phyloP scores from a whole-genome alignment of 352 stramenopile species.

The Aphanomyces stellatus region DNA sequence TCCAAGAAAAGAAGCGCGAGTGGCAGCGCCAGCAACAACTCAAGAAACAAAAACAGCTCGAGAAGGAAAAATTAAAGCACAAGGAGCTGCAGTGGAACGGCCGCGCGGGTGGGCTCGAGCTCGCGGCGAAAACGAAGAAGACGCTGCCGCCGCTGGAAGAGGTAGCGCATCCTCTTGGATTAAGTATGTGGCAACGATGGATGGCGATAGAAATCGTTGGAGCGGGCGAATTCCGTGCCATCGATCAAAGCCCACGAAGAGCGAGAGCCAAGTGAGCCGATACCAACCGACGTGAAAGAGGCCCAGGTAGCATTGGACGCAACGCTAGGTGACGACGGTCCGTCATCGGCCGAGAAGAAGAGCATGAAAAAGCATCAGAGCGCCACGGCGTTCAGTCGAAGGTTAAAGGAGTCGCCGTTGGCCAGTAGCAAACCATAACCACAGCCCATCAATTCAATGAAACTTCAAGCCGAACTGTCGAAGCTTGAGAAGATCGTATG shows the following conservation, averaged over 20 bases:
- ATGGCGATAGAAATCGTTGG: background rate
- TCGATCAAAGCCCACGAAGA: conserved; percentile 3
- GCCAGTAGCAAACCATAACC: background rate
- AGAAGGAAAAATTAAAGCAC: conserved; percentile 62
- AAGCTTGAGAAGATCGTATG: too few relatives aligned
- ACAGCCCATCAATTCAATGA: too few relatives aligned
- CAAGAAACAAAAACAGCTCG: conserved; percentile 35
- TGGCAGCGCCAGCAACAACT: conserved; percentile 12
- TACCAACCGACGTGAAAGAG: background rate
- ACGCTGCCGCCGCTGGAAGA: conserved; percentile 14
- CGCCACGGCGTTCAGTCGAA: conserved; percentile 9
- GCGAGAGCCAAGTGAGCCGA: background rate
- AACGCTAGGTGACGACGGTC: background rate
- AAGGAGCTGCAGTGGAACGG: conserved; percentile 78
- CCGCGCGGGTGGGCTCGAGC: conserved; percentile 57
- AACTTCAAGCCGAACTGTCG: too few relatives aligned
- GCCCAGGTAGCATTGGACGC: background rate
- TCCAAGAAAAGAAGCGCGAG: conserved; percentile 36
- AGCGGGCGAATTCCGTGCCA: conserved; percentile 8
- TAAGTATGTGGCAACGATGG: background rate
- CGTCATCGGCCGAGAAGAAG: background rate
- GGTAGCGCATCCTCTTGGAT: background rate
- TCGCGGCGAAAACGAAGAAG: conserved; percentile 23
- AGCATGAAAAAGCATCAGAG: conserved; percentile 7
- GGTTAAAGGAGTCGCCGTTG: conserved; percentile 17